Conservation (phyloP, 1,284 basidiomycete species). For the Moesziomyces globuligerus region DNA sequence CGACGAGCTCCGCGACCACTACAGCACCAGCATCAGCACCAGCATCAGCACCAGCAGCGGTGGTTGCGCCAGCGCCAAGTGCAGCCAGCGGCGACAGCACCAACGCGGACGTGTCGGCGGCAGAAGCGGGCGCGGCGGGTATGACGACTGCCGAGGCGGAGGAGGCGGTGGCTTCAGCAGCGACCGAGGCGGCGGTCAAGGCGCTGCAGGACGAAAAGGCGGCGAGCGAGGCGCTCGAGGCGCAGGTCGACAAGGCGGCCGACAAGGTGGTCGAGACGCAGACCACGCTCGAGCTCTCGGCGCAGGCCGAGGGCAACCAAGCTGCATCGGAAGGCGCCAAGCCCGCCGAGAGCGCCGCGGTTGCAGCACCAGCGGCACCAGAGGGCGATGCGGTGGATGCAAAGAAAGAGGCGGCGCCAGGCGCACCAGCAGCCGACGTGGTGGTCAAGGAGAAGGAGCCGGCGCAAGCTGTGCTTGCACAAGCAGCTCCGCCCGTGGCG, state of each 20-base stretch:
- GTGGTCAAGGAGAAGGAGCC: constrained; percentile 35
- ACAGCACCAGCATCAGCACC: background rate
- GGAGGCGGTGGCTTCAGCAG: constrained; percentile 29
- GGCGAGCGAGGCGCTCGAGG: constrained; percentile 13
- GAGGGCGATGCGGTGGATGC: constrained; percentile 2
- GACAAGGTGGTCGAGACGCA: constrained; percentile 37
- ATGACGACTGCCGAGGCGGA: constrained; percentile 49
- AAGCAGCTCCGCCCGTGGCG: background rate
- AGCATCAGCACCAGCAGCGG: background rate
- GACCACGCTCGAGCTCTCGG: constrained; percentile 33
- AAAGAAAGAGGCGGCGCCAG: constrained; percentile 1
- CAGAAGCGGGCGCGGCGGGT: background rate
- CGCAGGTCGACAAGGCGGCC: constrained; percentile 21
- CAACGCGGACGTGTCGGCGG: background rate
- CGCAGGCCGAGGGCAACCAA: constrained; percentile 28
- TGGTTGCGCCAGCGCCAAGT: background rate
- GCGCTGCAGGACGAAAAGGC: constrained; percentile 29
- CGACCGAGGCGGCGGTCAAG: constrained; percentile 41
- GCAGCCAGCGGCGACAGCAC: background rate
- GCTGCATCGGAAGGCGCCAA: background rate
- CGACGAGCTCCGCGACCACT: background rate
- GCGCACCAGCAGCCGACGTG: constrained; percentile 32
- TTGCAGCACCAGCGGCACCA: background rate
- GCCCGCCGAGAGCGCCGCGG: background rate
- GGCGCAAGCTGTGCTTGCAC: background rate